Conservation (phyloP, 176 grass and related monocot genomes). For the Thalia dealbata region DNA sequence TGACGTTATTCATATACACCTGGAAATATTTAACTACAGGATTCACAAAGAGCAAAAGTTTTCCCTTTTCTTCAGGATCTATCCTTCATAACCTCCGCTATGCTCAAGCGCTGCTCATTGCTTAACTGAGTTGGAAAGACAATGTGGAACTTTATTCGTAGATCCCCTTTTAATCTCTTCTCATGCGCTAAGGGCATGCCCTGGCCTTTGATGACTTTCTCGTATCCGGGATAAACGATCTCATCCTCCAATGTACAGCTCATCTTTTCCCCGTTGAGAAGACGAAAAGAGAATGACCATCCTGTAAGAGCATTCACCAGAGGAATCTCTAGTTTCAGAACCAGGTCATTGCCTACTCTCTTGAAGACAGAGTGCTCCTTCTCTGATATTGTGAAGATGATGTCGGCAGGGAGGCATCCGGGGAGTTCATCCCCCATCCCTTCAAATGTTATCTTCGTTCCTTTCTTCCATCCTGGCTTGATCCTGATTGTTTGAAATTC, state of each 20-base stretch:
- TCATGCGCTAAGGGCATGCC: constrained; percentile 60
- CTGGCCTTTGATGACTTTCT: constrained; percentile 67
- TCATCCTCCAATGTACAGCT: constrained; percentile 59
- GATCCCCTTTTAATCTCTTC: constrained; percentile 45
- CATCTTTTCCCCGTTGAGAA: constrained; percentile 58
- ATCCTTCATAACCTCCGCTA: constrained; percentile 44
- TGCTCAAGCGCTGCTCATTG: constrained; percentile 35
- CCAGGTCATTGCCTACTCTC: constrained; percentile 62
- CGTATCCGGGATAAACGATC: constrained; percentile 54
- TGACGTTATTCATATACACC: too few species aligned
- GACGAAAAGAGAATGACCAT: constrained; percentile 76
- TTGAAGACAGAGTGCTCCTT: constrained; percentile 77
- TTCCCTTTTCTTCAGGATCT: too few species aligned
- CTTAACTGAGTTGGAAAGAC: constrained; percentile 66
- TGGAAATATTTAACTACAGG: too few species aligned
- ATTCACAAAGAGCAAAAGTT: too few species aligned
- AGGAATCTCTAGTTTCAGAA: constrained; percentile 84
- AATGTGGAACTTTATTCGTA: constrained; percentile 56
- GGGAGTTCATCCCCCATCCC: constrained; percentile 63
- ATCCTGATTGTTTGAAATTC: constrained; percentile 50
- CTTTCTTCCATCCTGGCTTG: constrained; percentile 79
- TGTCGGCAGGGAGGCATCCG: constrained; percentile 54
- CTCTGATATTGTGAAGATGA: constrained; percentile 46
- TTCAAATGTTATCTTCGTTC: constrained; percentile 55
- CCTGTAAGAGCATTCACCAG: constrained; percentile 68